Evolutionary conservation across 1,284 basidiomycete species (phyloP), one percentile per base, ranked within the genome.

Genomic region (Moesziomyces globuligerus): DNA sequence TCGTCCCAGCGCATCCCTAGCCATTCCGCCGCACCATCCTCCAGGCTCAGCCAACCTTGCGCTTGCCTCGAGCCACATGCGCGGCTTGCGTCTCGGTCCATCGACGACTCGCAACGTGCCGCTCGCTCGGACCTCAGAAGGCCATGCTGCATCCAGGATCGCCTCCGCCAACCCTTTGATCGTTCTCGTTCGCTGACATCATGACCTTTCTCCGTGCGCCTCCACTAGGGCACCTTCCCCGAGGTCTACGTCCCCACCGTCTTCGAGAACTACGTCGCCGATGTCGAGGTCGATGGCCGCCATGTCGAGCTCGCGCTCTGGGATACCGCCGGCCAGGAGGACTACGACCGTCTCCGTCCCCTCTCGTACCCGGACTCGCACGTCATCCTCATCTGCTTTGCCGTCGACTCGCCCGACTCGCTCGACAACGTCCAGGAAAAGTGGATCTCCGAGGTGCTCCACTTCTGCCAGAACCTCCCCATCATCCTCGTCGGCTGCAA

Each of bases 341-440:
- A 87, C 74, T 86, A 87, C 79, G 86, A 86, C 82, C 85, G 85
- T 46, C 74, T 81, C 21, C 78, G 79, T 36, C 81, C 81, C 5
- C 88, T 94, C 72, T 90, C 89, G 64, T 94, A 94, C 85, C 92
- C 92, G 37, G 92, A 94, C 85, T 92, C 91, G 21, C 90, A 94
- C 83, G 92, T 94, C 81, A 92, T 94, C 84, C 87, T 95, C 62
- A 93, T 95, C 83, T 94, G 92, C 84, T 95, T 94, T 82, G 91
- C 92, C 39, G 89, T 94, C 71, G 93, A 95, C 86, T 92, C 90
- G 53, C 93, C 93, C 32, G 91, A 93, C 83, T 93, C 91, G 48
- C 86, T 95, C 68, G 93, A 94, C 85, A 95, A 95, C 86, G 92
- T 95, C 32, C 91, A 94, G 85, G 93, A 94, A 85, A 95, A 94